Conservation (phyloP, 768 basidiomycete genomes). For the Mycena albidolilacea region DNA sequence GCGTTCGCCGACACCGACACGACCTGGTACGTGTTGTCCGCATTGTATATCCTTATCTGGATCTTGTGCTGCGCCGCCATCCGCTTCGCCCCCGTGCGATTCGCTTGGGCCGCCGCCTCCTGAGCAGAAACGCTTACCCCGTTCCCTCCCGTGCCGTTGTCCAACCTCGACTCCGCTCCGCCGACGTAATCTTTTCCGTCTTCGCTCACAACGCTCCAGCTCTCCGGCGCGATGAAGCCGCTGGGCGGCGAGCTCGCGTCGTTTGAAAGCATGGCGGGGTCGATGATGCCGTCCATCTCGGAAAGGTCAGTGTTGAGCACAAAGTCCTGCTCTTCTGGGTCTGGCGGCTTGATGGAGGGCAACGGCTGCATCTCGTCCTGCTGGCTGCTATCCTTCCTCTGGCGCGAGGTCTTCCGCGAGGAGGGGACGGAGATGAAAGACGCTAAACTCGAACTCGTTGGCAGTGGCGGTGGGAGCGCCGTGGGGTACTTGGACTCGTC, state of each 20-base stretch:
- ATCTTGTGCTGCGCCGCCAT: constrained; percentile 62
- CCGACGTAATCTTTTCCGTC: constrained; percentile 51
- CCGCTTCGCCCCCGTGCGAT: constrained; percentile 53
- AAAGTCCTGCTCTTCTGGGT: constrained; percentile 55
- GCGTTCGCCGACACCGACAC: constrained; percentile 73
- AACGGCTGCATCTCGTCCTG: constrained; percentile 48
- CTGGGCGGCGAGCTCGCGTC: constrained; percentile 60
- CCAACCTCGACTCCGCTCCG: constrained; percentile 49
- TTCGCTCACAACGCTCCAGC: constrained; percentile 76
- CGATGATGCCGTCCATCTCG: constrained; percentile 87
- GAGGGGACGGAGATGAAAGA: constrained; percentile 43
- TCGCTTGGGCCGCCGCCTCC: constrained; percentile 70
- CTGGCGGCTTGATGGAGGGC: constrained; percentile 50
- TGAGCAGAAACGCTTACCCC: constrained; percentile 67
- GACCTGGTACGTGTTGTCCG: constrained; percentile 80
- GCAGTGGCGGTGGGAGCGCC: constrained; percentile 48
- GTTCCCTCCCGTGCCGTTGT: constrained; percentile 41
- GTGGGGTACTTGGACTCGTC: constrained; percentile 51
- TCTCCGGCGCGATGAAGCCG: constrained; percentile 74
- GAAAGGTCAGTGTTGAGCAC: constrained; percentile 78
- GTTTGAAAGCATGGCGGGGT: constrained; percentile 54
- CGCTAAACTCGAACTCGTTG: constrained; percentile 44
- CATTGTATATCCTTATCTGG: constrained; percentile 86
- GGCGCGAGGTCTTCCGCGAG: constrained; percentile 34
- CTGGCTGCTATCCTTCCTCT: constrained; percentile 53